Percentiles rank a stretch among this genome's conserved stretches.
phyloP scores from a whole-genome alignment of 2,329 filamentous ascomycete species.

The Sclerotinia subarctica region DNA sequence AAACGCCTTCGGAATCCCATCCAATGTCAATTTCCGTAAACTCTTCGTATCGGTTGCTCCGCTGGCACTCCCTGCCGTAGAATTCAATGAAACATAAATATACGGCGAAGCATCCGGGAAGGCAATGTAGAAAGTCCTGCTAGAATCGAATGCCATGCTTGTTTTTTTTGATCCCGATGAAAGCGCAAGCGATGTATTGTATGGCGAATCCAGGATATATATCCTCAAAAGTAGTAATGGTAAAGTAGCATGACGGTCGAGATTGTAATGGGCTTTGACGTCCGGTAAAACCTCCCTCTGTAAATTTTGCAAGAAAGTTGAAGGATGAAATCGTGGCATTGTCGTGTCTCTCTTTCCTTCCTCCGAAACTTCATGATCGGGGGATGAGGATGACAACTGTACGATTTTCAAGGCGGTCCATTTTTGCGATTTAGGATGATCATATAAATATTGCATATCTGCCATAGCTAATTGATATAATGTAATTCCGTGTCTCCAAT shows the following conservation, averaged over 20 bases:
- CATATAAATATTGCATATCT: conserved; percentile 64
- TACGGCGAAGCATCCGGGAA: conserved; percentile 79
- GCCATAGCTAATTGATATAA: conserved; percentile 67
- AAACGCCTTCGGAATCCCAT: conserved; percentile 78
- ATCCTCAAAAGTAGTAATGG: conserved; percentile 73
- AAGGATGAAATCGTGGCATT: conserved; percentile 73
- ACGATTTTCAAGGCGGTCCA: conserved; percentile 62
- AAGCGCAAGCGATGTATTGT: conserved; percentile 59
- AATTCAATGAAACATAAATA: conserved; percentile 66
- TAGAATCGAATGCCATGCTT: conserved; percentile 52
- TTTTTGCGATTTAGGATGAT: conserved; percentile 60
- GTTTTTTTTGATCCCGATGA: conserved; percentile 26
- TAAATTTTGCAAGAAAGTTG: conserved; percentile 74
- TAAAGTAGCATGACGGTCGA: conserved; percentile 67
- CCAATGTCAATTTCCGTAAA: conserved; percentile 67
- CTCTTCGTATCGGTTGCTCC: conserved; percentile 52
- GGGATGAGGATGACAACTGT: conserved; percentile 41
- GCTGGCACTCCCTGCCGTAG: conserved; percentile 49
- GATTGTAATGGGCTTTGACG: conserved; percentile 79
- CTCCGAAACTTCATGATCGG: conserved; percentile 28
- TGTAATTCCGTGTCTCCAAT: conserved; percentile 63
- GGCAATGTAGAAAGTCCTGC: conserved; percentile 72
- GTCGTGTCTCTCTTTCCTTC: conserved; percentile 43
- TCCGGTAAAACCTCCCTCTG: conserved; percentile 72
- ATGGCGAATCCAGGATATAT: conserved; percentile 77